Evolutionary conservation across 495 filamentous ascomycete genomes (phyloP), one percentile per base, ranked within the genome.

Genomic region (Lepraria neglecta): DNA sequence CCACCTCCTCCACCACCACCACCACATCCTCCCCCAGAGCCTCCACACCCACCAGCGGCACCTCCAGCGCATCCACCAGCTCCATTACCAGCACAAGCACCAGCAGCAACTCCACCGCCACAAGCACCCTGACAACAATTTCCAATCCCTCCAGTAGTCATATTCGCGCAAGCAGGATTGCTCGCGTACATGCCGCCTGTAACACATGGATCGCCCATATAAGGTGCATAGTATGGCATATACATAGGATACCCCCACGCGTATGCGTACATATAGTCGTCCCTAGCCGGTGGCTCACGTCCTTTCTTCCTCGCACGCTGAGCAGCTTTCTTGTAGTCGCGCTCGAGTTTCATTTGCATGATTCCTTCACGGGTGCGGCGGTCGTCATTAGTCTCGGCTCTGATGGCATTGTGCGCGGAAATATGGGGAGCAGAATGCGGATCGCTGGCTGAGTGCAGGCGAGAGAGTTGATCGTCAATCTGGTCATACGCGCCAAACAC

Each of bases 301-400:
- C 80, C 82, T 50, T 82, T 84, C 59, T 85, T 87, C 60, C 77
- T 71, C 0, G 86, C 86, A 6, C 87, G 80, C 15, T 81, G 80
- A 46, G 73, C 73, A 0, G 84, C 81, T 61, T 85, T 85, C 28
- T 80, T 72, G 71, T 90, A 89, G 31, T 80, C 80, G 28, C 68
- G 67, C 24, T 86, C 81, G n/a, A 89, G 78, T 33, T 80, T 67
- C 27, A 65, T 47, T n/a, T 64, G 58, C 12, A 75, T 47, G 17
- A 66, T 69, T 9, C 72, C 70, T 14, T 68, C 44, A 3, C 59
- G 52, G 30, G 70, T 47, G 40, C 42, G 27, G 4, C 33, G 21
- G 6, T 33, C 27, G 27, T 65, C 47, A 17, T 72, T 27, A 1
- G 40, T 53, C 4, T 42, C 28, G 21, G 65, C 2, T 61, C 61